These are phyloP conservation scores for Leccinum ochraceum DNA, from an alignment of 768 basidiomycete species.

Conservation along the genomic window DNA sequence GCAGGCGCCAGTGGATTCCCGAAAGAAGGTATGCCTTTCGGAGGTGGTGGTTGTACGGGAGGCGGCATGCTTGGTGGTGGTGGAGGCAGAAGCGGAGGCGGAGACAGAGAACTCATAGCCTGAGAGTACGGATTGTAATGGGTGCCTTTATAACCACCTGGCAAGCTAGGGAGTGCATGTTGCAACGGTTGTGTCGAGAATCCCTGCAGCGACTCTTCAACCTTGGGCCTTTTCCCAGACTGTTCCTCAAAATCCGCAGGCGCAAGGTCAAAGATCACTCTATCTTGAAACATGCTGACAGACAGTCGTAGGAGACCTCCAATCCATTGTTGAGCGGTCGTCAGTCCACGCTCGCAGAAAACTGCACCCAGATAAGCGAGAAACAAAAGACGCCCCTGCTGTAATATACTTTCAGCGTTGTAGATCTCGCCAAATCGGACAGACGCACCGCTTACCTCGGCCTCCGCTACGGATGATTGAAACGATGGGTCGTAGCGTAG, in stretches of 20 bases:
- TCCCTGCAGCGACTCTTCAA: constrained; percentile 34
- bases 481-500: constrained; percentile 34
- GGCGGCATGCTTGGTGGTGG: constrained; percentile 33
- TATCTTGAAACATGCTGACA: constrained; percentile 19
- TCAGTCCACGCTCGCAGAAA: constrained; percentile 53
- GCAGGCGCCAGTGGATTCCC: constrained; percentile 64
- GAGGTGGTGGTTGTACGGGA: constrained; percentile 39
- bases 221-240: constrained; percentile 31
- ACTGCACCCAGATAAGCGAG: constrained; percentile 69
- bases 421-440: constrained; percentile 13
- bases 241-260: constrained; percentile 31
- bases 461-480: constrained; percentile 28
- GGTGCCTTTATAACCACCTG: constrained; percentile 22
- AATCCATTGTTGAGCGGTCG: constrained; percentile 59
- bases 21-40: constrained; percentile 30
- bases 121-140: constrained; percentile 34
- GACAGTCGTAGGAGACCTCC: constrained; percentile 38
- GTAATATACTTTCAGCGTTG: constrained; percentile 19
- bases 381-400: constrained; percentile 63
- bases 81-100: constrained; percentile 25
- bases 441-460: constrained; percentile 39
- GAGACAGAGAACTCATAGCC: constrained; percentile 9
- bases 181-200: constrained; percentile 30
- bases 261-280: constrained; percentile 16
- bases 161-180: constrained; percentile 15